Conservation (phyloP, 2,329 filamentous ascomycete species). For the Metarhizium humberi region DNA sequence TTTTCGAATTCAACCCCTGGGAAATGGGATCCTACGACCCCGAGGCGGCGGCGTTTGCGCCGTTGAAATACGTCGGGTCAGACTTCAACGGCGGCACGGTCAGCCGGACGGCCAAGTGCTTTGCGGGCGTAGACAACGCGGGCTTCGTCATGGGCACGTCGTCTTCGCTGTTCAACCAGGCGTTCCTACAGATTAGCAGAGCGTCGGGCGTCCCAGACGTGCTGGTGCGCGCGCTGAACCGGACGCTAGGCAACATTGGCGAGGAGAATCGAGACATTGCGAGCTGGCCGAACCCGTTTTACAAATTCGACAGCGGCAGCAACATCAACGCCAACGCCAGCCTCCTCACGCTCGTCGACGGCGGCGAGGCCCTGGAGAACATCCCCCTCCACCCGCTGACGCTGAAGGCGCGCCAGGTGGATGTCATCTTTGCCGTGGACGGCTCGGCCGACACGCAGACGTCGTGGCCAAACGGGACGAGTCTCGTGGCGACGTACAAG, state of each 20-base stretch:
- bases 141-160: conserved; percentile 83
- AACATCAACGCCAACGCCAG: conserved; percentile 45
- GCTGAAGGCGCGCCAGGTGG: conserved; percentile 60
- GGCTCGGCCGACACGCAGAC: conserved; percentile 61
- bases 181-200: conserved; percentile 51
- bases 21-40: conserved; percentile 73
- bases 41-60: conserved; percentile 60
- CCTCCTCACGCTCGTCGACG: conserved; percentile 65
- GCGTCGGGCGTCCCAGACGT: conserved; percentile 33
- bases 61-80: conserved; percentile 62
- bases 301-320: conserved; percentile 47
- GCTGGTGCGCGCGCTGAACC: conserved; percentile 40
- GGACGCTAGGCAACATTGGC: conserved; percentile 47
- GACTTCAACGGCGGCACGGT: conserved; percentile 58
- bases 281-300: conserved; percentile 70
- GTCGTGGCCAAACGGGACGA: conserved; percentile 69
- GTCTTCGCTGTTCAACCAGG: conserved; percentile 74
- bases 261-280: conserved; percentile 62
- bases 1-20: conserved; percentile 71
- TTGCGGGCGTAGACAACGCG: conserved; percentile 72
- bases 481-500: conserved; percentile 64
- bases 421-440: conserved; percentile 76
- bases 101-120: conserved; percentile 47
- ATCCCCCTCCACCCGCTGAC: conserved; percentile 71
- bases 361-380: conserved; percentile 70